These are phyloP conservation scores for Orbilia quercus DNA, from an alignment of 2,329 filamentous ascomycete species.

Conservation along the genomic window DNA sequence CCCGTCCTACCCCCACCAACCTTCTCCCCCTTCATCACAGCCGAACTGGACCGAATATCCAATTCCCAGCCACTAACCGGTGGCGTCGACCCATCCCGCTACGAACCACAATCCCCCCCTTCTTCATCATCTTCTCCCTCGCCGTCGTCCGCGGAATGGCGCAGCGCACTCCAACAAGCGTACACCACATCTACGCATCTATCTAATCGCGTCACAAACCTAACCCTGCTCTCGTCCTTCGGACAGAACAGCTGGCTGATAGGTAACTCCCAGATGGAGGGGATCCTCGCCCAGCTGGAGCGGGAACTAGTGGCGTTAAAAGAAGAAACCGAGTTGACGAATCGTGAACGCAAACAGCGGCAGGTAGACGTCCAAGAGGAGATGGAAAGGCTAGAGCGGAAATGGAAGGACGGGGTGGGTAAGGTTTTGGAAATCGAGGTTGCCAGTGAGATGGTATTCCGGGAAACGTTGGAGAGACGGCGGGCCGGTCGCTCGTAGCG, in stretches of 20 bases:
- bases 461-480: constrained; percentile 74
- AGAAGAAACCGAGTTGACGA: constrained; percentile 77
- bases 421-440: constrained; percentile 86
- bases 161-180: constrained; percentile 38
- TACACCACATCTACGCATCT: constrained; percentile 62
- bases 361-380: constrained; percentile 80
- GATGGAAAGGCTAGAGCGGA: constrained; percentile 77
- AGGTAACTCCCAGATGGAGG: constrained; percentile 82
- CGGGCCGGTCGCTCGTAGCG: constrained; percentile 62
- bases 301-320: constrained; percentile 76
- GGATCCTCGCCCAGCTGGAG: constrained; percentile 76
- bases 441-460: constrained; percentile 78
- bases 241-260: constrained; percentile 94
- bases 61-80: constrained; percentile 69
- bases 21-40: constrained; percentile 74
- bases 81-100: constrained; percentile 80
- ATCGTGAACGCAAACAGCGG: constrained; percentile 73
- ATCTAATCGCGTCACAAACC: constrained; percentile 69
- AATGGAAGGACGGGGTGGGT: constrained; percentile 82
- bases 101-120: constrained; percentile 78
- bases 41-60: constrained; percentile 76
- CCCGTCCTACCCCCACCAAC: constrained; percentile 67
- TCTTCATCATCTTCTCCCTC: constrained; percentile 4
- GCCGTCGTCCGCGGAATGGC: constrained; percentile 35
- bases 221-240: constrained; percentile 79